Evolutionary conservation across 768 basidiomycete genomes (phyloP), one percentile per base, ranked within the genome.

Genomic region (Paxillus rubicundulus): DNA sequence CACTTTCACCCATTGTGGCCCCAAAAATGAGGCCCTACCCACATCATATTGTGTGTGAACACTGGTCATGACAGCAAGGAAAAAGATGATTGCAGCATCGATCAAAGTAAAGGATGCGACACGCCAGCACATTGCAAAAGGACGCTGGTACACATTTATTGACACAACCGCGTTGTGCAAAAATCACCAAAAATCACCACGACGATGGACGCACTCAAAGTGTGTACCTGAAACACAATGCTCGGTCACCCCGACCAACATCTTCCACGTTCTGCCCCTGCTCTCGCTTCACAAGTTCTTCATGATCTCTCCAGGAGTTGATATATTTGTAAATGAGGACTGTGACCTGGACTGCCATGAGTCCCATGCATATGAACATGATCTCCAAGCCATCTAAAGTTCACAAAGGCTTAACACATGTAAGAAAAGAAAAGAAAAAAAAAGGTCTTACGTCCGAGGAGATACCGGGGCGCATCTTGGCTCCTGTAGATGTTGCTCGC

Each of bases 331-430:
- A 86, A 3, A 70, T 39, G 14, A 82, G 40, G 10, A 82, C 72
- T 3, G 74, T 70, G 16, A 77, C 65, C 1, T 79, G 80, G 1
- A 82, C 56, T 28, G 69, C 62, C 10, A 84, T 70, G 56, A 84
- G 72, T 0, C 84, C 84, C 38, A 87, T 80, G 9, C 79, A 81
- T 24, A 85, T 74, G 53, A 85, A 83, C 80, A 82, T 82, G 24
- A 86, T 73, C 65, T 83, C 82, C 9, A 82, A 49, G 3, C 70
- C 82, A 60, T 84, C 84, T 85, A 30, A 30, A 30, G 30, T 7
- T 30, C 10, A 13, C 38, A 18, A 37, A 7, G 4, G 30, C 18
- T 13, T 7, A 18, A 6, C 30, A 12, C 8, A 2, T 8, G 8
- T 12, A 17, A 24, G 21, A 24, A 24, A 6, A 12, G n/a, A 1